phyloP scores from a whole-genome alignment of 305 asterid genomes.

The Plantago lanceolata region DNA sequence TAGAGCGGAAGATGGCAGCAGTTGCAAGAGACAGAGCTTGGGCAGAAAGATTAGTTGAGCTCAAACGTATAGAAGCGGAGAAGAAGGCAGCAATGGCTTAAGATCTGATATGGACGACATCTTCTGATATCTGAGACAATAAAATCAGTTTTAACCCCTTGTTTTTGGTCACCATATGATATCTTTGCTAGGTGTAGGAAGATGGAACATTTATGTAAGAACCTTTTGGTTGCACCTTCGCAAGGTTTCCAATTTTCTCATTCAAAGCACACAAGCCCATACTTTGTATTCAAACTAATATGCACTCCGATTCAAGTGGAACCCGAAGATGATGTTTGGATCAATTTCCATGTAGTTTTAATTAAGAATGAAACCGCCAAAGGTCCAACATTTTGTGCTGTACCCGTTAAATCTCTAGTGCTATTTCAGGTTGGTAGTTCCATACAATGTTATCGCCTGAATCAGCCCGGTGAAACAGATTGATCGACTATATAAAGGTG shows the following conservation, averaged over 20 bases:
- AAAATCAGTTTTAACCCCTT: neutral
- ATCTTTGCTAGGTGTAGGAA: neutral
- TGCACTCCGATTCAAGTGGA: neutral
- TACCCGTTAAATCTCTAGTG: too few species aligned
- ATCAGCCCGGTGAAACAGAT: too few species aligned
- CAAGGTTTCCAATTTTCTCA: too few species aligned
- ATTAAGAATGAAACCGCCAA: too few species aligned
- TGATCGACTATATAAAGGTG: too few species aligned
- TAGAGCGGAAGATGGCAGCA: slow-evolving; percentile 93
- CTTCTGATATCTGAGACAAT: slow-evolving; percentile 7
- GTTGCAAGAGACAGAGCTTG: slow-evolving; percentile 93
- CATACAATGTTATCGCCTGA: too few species aligned
- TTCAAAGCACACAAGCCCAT: too few species aligned
- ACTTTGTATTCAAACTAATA: too few species aligned
- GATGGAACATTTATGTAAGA: neutral
- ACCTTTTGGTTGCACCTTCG: too few species aligned
- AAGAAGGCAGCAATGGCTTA: slow-evolving; percentile 47
- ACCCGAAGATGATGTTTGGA: neutral
- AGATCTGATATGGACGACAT: neutral
- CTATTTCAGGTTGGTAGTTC: too few species aligned
- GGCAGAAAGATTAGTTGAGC: slow-evolving; percentile 69
- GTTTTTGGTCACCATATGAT: neutral
- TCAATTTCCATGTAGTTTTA: too few species aligned
- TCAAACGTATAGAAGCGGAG: slow-evolving; percentile 70
- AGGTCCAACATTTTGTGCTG: too few species aligned